Evolutionary conservation across 345 rosid genomes (phyloP), one percentile per base, ranked within the genome.

Genomic region (Citrus reticulata): DNA sequence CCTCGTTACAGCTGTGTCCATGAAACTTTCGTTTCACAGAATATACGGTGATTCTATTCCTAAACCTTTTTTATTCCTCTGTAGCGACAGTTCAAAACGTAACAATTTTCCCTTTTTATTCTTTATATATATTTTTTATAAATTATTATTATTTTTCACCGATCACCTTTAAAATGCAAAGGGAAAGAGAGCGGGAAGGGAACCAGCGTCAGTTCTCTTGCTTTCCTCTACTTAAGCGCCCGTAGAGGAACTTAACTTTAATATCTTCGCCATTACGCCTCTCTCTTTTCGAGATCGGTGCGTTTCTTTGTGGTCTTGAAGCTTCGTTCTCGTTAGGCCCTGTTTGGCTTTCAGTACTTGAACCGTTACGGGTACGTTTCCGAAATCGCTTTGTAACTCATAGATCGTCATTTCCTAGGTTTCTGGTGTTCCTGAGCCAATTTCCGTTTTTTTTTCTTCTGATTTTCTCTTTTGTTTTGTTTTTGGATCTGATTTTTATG

Each of bases 101-200:
- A 66, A 81, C 39, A 68, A 78, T 60, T 73, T 77, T 68, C 39
- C 25, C 16, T 61, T 46, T 67, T 68, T n/a, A 29, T 10, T 32
- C 22, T 19, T 64, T 29, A 22, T 19, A 59, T 29, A 22, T 29
- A 2, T 9, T 40, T 24, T 17, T 20, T 6, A 30, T 19, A 20
- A 8, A 17, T 73, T 27, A 57, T 7, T 39, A 19, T 64, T 60
- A 40, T 62, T 27, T 24, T 57, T 2, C 37, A 13, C 39, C 37
- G 60, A 2, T 40, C 9, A 63, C 77, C 85, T 81, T 64, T 78
- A 79, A 83, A 85, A 74, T 75, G 85, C 69, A 76, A 84, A 63
- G 25, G 54, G 76, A 65, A 73, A 70, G 79, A 74, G 81, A 87
- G 90, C 88, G 88, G 90, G 89, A 88, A 84, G 84, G 30, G 79